These are phyloP conservation scores for Talaromyces funiculosus DNA, from an alignment of 2,329 filamentous ascomycete species.

Conservation along the genomic window DNA sequence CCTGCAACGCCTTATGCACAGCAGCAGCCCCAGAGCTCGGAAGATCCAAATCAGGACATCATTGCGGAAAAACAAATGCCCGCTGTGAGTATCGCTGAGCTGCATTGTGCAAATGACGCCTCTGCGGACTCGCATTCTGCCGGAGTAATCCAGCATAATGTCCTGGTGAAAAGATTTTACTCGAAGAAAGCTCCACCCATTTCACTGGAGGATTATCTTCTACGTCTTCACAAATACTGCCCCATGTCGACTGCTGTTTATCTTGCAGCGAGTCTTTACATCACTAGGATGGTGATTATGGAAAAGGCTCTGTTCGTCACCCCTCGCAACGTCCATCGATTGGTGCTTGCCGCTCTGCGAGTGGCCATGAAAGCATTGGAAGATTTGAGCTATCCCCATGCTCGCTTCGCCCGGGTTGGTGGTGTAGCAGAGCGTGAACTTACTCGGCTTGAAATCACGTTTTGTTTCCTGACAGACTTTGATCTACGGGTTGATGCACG, in stretches of 20 bases:
- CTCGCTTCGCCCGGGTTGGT: constrained; percentile 77
- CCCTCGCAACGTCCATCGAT: constrained; percentile 74
- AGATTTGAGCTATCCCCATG: constrained; percentile 80
- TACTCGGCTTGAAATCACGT: constrained; percentile 79
- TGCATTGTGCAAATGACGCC: constrained; percentile 37
- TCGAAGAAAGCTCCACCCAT: constrained; percentile 82
- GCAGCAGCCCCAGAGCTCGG: background rate
- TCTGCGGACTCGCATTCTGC: constrained; percentile 63
- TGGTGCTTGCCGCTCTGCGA: constrained; percentile 75
- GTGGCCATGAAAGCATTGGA: constrained; percentile 95
- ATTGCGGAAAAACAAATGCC: constrained; percentile 10
- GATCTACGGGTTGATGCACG: constrained; percentile 62
- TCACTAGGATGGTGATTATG: constrained; percentile 71
- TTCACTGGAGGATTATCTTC: constrained; percentile 74
- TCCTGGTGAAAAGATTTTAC: constrained; percentile 89
- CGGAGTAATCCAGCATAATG: constrained; percentile 70
- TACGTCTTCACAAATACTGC: constrained; percentile 82
- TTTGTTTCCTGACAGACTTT: constrained; percentile 81
- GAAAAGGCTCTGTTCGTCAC: constrained; percentile 77
- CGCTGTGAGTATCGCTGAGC: constrained; percentile 23
- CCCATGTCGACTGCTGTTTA: constrained; percentile 93
- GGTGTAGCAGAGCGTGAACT: constrained; percentile 80
- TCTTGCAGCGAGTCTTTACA: constrained; percentile 81
- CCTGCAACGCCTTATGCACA: constrained; percentile 55
- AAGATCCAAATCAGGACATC: background rate